Evolutionary conservation across 2,329 filamentous ascomycete genomes (phyloP), one percentile per base, ranked within the genome.

Genomic region (Cladophialophora exuberans): DNA sequence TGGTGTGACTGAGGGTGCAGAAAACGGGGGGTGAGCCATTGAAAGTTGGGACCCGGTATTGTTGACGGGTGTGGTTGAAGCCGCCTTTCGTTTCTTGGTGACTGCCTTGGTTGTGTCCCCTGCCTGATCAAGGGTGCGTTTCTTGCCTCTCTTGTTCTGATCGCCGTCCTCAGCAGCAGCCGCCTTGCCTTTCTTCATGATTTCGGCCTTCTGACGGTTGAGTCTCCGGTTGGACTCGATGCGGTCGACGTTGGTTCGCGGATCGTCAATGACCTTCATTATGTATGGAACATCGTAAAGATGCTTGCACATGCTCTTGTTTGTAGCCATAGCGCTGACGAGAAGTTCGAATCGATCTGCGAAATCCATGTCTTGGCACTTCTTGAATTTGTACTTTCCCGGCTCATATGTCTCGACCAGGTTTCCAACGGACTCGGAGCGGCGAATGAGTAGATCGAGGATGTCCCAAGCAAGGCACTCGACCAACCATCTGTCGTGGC

Each of bases 251-350:
- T 64, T 55, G 10, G 53, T 63, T 15, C 61, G 42, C 3, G 72
- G 72, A 44, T 75, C 71, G 44, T 74, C 70, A 25, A 74, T 64
- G 38, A 74, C 66, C 3, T 61, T 60, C 38, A 64, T 56, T 25
- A 71, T 43, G 54, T 70, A 74, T 6, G 62, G 56, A 2, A 67
- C 60, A 43, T 72, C 71, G 13, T 73, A 55, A 9, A 74, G 56
- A 47, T 73, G 71, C 50, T 73, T 73, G 66, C 70, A 73, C 26
- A 74, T 70, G 0, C 71, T 70, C 59, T 75, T 75, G 25, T 68
- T 68, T 6, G 53, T 59, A 15, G 39, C 58, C 50, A 59, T 57
- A 17, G 53, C 48, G 11, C 53, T 22, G 15, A 56, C 54, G 20
- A 64, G 49, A 6, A 59, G 51, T 36, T 62, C 54, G 41, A 66